Base-by-base conservation (phyloP, 106 monocot genomes). In the Alisma plantagoaquatica region DNA sequence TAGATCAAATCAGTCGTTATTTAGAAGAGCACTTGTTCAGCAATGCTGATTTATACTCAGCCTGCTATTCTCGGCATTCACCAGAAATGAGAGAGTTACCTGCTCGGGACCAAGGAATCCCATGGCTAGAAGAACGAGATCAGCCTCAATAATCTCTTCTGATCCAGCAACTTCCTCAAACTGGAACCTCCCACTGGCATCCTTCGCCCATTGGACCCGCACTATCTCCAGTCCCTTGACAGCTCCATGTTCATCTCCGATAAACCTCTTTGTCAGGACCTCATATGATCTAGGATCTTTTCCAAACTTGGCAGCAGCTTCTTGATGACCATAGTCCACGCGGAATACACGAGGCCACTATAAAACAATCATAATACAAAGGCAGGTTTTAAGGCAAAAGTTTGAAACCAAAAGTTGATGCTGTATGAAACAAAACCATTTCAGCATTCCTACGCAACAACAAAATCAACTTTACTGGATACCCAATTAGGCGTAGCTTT, bases 331-430 rank as follows among this genome's bases (percentile, higher is more conserved):
- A 48, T 98, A 98, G 51, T 98, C 98, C 29, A 98, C 77, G 12
- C 81, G 81, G 74, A 98, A 98, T 59, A 90, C 65, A 5, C 78
- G 81, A 29, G 98, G 98, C 98, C 98, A 98, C 98, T 98, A 75
- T 2, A 29, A 64, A 23, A 59, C 33, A 38, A 98, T 90, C 90
- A 75, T 2, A 29, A 64, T n/a, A 59, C 33, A 38, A 38, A 14
- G 14, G 35, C 35, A 38, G 14, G 35, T 38, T 38, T n/a, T n/a
- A n/a, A n/a, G n/a, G n/a, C n/a, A n/a, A n/a, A n/a, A n/a, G n/a
- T n/a, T n/a, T n/a, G n/a, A n/a, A n/a, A n/a, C n/a, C n/a, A n/a
- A n/a, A n/a, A n/a, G n/a, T n/a, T n/a, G n/a, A n/a, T n/a, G n/a
- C n/a, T n/a, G n/a, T n/a, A n/a, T n/a, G n/a, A n/a, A n/a, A n/a